Evolutionary conservation across 768 basidiomycete genomes (phyloP).

Genomic region (Gloeopeniophorella convolvens): DNA sequence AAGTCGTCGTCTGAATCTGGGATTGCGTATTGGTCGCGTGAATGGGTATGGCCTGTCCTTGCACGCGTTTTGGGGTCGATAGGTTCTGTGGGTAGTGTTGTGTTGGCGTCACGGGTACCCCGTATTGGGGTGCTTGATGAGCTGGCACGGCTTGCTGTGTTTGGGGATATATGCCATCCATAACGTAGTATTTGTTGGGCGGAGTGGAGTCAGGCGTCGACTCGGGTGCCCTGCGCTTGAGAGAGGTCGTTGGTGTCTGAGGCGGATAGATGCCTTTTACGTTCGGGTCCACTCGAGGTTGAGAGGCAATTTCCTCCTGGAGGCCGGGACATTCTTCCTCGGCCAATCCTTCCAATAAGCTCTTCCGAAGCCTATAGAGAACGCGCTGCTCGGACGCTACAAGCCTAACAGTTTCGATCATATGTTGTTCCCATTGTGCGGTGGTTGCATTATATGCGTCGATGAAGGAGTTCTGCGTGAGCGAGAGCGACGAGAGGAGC

Average conservation of each 20-base stretch:
- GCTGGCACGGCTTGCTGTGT: slow-evolving; percentile 1
- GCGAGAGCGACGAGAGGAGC: slow-evolving; percentile 49
- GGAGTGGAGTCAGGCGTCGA: slow-evolving; percentile 16
- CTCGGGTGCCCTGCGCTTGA: slow-evolving; percentile 19
- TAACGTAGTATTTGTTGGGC: slow-evolving; percentile 18
- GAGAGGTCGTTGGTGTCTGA: slow-evolving; percentile 14
- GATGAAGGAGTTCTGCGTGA: slow-evolving; percentile 46
- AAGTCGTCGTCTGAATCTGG: slow-evolving; percentile 2
- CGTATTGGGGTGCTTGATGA: slow-evolving; percentile 11
- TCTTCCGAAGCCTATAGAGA: slow-evolving; percentile 54
- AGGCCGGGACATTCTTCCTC: slow-evolving; percentile 56
- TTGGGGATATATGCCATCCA: slow-evolving; percentile 14
- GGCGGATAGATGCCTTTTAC: slow-evolving; percentile 2
- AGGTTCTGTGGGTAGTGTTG: slow-evolving; percentile 20
- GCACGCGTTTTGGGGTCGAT: slow-evolving; percentile 16
- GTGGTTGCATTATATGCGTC: slow-evolving; percentile 52
- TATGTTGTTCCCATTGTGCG: slow-evolving; percentile 63
- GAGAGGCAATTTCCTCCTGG: slow-evolving; percentile 47
- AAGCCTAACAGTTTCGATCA: slow-evolving; percentile 49
- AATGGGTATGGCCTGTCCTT: slow-evolving; percentile 14
- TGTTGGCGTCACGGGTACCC: slow-evolving; percentile 11
- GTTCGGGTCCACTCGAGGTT: slow-evolving; percentile 27
- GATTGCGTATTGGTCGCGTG: slow-evolving; percentile 6
- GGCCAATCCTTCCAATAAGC: slow-evolving; percentile 47
- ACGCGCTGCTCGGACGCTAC: slow-evolving; percentile 56